Conservation (phyloP, 1,284 basidiomycete genomes). For the Boletus holoroseus region DNA sequence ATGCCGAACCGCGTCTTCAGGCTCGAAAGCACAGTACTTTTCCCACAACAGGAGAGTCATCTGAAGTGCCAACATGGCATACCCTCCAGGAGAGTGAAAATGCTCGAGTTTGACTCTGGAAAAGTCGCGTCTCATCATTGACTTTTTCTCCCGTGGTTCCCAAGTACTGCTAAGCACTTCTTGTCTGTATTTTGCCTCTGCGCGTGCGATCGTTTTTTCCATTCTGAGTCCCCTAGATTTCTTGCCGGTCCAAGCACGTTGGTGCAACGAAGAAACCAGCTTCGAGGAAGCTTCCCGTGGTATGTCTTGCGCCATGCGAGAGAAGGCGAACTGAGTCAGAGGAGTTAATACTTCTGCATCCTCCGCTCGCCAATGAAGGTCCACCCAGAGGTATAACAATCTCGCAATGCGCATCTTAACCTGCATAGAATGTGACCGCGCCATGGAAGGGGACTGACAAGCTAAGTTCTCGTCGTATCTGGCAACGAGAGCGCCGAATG, state of each 20-base stretch:
- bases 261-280: constrained; percentile 25
- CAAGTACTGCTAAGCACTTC: constrained; percentile 24
- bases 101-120: constrained; percentile 24
- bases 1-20: constrained; percentile 39
- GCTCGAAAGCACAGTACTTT: constrained; percentile 37
- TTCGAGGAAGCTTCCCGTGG: constrained; percentile 27
- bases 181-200: constrained; percentile 18
- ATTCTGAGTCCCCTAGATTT: constrained; percentile 21
- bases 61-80: constrained; percentile 41
- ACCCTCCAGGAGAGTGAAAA: constrained; percentile 35
- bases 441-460: constrained; percentile 34
- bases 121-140: constrained; percentile 28
- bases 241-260: constrained; percentile 22
- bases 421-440: constrained; percentile 43
- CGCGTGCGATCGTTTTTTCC: constrained; percentile 30
- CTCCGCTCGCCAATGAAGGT: constrained; percentile 64
- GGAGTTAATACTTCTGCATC: constrained; percentile 39
- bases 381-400: constrained; percentile 69
- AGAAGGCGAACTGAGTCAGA: constrained; percentile 36
- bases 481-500: constrained; percentile 50
- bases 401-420: constrained; percentile 63
- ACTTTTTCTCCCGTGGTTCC: constrained; percentile 29
- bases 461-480: constrained; percentile 51
- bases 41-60: constrained; percentile 38
- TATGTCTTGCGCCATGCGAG: constrained; percentile 29